A percentile compares a stretch with the other conserved stretches of the same genome.
Conservation (phyloP, 495 filamentous ascomycete genomes). For the Niebla homalea region DNA sequence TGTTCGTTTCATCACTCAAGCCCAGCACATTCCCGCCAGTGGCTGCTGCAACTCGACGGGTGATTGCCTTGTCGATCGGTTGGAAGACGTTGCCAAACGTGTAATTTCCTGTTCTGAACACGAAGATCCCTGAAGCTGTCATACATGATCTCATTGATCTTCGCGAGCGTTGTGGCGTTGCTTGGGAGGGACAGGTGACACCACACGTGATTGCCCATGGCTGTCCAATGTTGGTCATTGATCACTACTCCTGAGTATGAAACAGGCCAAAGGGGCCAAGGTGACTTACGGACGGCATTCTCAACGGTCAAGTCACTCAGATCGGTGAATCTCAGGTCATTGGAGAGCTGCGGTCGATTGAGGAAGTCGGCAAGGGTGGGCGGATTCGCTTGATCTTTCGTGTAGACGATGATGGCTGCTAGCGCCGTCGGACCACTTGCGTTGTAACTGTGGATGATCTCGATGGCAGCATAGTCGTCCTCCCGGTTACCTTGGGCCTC, state of each 20-base stretch:
- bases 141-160: not conserved
- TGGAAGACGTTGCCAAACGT: conserved; percentile 1
- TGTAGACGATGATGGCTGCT: not conserved
- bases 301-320: not conserved
- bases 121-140: not conserved
- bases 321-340: conserved; percentile 3
- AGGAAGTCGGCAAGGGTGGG: conserved; percentile 1
- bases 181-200: not conserved
- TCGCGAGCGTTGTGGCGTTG: conserved; percentile 1
- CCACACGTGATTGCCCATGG: not conserved
- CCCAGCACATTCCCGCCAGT: conserved; percentile 2
- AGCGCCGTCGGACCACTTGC: not conserved
- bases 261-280: too few relatives aligned
- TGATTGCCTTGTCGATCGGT: conserved; percentile 1
- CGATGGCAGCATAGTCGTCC: conserved; percentile 1
- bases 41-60: not conserved
- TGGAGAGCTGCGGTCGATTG: not conserved
- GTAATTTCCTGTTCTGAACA: not conserved
- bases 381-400: not conserved
- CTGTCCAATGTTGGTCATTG: too few relatives aligned
- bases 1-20: not conserved
- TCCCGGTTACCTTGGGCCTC: not conserved
- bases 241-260: too few relatives aligned
- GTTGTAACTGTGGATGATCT: not conserved
- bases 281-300: not conserved